phyloP scores from a whole-genome alignment of 257 asterid genomes.

The Solanum arcanum region DNA sequence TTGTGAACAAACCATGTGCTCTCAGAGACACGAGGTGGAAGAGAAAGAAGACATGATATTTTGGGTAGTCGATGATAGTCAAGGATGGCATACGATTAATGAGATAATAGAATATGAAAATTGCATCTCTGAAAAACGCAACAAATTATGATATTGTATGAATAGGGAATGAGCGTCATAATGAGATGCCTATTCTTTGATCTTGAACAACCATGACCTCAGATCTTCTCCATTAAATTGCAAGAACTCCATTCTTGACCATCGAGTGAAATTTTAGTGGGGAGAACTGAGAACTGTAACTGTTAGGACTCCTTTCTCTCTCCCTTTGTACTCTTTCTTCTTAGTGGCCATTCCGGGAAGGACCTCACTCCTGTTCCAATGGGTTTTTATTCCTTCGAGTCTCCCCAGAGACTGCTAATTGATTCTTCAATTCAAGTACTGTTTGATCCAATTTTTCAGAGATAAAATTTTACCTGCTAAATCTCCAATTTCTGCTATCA shows the following conservation, averaged over 20 bases:
- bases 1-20: neutral
- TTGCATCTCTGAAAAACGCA: neutral
- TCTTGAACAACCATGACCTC: neutral
- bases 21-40: neutral
- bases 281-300: neutral
- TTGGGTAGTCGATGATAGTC: neutral
- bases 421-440: neutral
- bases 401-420: neutral
- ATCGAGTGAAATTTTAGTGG: neutral
- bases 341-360: neutral
- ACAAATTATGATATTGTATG: neutral
- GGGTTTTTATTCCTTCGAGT: neutral
- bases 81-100: neutral
- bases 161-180: neutral
- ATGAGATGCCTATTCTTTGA: neutral
- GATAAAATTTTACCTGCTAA: neutral
- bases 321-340: neutral
- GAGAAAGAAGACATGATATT: neutral
- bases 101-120: neutral
- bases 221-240: neutral
- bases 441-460: neutral
- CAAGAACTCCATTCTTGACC: neutral
- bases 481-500: neutral
- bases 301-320: neutral
- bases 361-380: neutral